Base-by-base conservation (phyloP, 805 yeast species). In the Schizosaccharomyces japonicus region DNA sequence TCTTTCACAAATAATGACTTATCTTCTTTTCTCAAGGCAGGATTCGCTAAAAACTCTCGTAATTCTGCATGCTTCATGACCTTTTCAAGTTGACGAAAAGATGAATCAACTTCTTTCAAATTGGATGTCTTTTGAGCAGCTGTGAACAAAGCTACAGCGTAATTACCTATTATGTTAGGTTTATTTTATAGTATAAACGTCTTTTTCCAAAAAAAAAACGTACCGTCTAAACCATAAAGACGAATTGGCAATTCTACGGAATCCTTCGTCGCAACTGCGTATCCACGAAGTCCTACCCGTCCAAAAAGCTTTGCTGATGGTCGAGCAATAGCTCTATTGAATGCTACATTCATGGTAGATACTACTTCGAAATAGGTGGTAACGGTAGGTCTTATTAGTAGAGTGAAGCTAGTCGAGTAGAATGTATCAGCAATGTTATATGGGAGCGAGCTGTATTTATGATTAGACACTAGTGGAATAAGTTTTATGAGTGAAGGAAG, bases 101-200 rank as follows among this genome's bases (percentile, higher is more conserved):
- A 74, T 58, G 69, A 68, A 57, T 71, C 70, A 49, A 85, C 77
- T 52, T 76, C 65, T 54, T 77, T 87, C 56, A 84, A 67, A 7
- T 82, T 69, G 31, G 92, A 73, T 56, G 75, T 75, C 70, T 81
- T 78, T 55, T 78, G 78, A 49, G 96, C 78, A 21, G 96, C 95
- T 49, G 85, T 70, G 75, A 77, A 87, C 58, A 90, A 73, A 46
- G 98, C 95, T 50, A 83, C 73, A 56, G 96, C 98, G 66, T 87
- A 42, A 21, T 13, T n/a, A 36, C 42, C 42, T 36, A 36, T 5
- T n/a, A n/a, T n/a, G n/a, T n/a, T n/a, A n/a, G n/a, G 23, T 21
- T 17, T 15, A 36, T 4, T n/a, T 27, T 21, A 3, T 19, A 19
- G 23, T 5, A 5, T 36, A 19, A 25, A 15, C 6, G n/a, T 6